These are phyloP conservation scores for Monilinia aucupariae DNA, from an alignment of 2,329 filamentous ascomycete genomes.

Conservation along the genomic window DNA sequence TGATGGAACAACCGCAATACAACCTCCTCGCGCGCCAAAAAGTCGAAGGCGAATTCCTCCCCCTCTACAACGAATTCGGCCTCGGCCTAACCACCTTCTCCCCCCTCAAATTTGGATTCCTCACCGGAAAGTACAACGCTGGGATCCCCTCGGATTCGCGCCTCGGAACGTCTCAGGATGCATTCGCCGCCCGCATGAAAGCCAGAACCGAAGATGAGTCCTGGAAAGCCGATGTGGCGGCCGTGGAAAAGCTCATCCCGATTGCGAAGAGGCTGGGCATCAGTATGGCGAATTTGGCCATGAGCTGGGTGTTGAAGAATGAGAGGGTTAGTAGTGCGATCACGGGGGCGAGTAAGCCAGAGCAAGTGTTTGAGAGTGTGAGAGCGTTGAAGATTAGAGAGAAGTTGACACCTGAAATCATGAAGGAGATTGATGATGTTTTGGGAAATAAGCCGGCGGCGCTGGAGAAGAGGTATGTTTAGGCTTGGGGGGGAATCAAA, in stretches of 20 bases:
- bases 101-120: constrained; percentile 54
- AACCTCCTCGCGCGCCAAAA: constrained; percentile 57
- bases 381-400: constrained; percentile 48
- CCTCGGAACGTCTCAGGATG: constrained; percentile 49
- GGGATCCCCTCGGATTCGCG: constrained; percentile 56
- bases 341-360: constrained; percentile 51
- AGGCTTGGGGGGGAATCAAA: background rate
- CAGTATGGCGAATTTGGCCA: constrained; percentile 45
- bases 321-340: constrained; percentile 57
- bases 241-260: constrained; percentile 53
- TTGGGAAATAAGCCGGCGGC: constrained; percentile 53
- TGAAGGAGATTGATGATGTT: constrained; percentile 55
- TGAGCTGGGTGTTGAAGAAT: constrained; percentile 60
- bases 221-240: constrained; percentile 53
- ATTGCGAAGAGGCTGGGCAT: constrained; percentile 61
- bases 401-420: constrained; percentile 53
- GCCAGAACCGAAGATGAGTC: constrained; percentile 42
- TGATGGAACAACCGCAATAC: constrained; percentile 64
- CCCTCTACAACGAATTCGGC: constrained; percentile 55
- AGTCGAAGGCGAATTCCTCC: constrained; percentile 58
- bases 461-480: constrained; percentile 27
- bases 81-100: constrained; percentile 59
- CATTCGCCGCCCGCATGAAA: constrained; percentile 42
- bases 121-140: constrained; percentile 64
- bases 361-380: constrained; percentile 57